phyloP scores from a whole-genome alignment of 2,329 filamentous ascomycete species.

The Ascochyta koolunga region DNA sequence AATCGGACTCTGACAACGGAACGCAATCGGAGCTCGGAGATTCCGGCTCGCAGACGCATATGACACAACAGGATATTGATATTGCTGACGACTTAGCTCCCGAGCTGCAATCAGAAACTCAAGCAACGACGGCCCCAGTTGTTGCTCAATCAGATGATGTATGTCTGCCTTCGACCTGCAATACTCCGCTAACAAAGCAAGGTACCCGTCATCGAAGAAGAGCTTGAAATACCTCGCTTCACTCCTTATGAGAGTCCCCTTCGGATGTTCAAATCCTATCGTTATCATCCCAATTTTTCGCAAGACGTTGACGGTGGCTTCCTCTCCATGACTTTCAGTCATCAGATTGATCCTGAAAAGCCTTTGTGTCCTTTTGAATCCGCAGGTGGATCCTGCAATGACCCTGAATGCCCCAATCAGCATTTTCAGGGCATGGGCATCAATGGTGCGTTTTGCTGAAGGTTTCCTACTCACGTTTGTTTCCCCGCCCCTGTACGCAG shows the following conservation, averaged over 20 bases:
- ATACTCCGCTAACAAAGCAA: conserved; percentile 27
- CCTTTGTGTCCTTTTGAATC: conserved; percentile 79
- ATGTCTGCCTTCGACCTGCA: conserved; percentile 17
- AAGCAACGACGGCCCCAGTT: conserved; percentile 4
- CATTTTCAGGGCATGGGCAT: conserved; percentile 78
- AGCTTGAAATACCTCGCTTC: conserved; percentile 42
- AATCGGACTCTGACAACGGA: conserved; percentile 27
- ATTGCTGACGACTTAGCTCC: conserved; percentile 49
- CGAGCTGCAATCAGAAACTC: conserved; percentile 44
- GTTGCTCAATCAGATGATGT: conserved; percentile 22
- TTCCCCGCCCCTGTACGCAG: conserved; percentile 43
- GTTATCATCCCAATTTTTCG: conserved; percentile 81
- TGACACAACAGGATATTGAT: conserved; percentile 18
- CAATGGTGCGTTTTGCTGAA: conserved; percentile 69
- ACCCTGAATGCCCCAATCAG: conserved; percentile 74
- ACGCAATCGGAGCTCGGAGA: conserved; percentile 21
- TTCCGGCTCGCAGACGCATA: conserved; percentile 7
- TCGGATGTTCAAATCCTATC: conserved; percentile 82
- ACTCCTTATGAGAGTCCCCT: conserved; percentile 84
- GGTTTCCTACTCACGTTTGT: conserved; percentile 23
- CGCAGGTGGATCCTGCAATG: conserved; percentile 73
- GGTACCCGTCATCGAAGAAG: conserved; percentile 18
- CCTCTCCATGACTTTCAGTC: conserved; percentile 90
- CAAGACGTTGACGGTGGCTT: conserved; percentile 75
- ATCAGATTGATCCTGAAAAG: conserved; percentile 78